A percentile compares a stretch with the other conserved stretches of the same genome.
These are phyloP conservation scores for Lolium perenne DNA, from an alignment of 176 grass and related monocot species.

Conservation along the genomic window DNA sequence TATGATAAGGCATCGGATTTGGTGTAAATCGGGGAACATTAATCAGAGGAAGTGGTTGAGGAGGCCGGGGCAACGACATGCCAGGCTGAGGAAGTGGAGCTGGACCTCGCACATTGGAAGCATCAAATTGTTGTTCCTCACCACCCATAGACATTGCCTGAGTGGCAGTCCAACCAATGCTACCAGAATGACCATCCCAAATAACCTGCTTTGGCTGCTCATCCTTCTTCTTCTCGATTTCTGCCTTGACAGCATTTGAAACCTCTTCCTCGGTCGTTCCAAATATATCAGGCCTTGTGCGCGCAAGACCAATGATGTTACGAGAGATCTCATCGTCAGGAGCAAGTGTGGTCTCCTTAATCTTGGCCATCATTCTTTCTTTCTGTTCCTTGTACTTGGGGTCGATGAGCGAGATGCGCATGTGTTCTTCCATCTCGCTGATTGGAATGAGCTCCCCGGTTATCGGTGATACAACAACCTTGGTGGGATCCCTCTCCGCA, in stretches of 20 bases:
- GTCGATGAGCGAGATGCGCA: constrained; percentile 97
- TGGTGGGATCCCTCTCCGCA: constrained; percentile 75
- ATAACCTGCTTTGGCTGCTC: constrained; percentile 96
- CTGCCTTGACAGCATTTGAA: constrained; percentile 92
- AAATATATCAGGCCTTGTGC: constrained; percentile 95
- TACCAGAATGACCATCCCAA: constrained; percentile 97
- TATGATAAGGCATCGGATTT: constrained; percentile 50
- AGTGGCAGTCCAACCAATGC: constrained; percentile 88
- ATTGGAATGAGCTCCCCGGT: constrained; percentile 94
- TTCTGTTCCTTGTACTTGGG: constrained; percentile 99
- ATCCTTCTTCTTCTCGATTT: constrained; percentile 98
- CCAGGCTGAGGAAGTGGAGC: constrained; percentile 68
- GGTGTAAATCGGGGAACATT: constrained; percentile 81
- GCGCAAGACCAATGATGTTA: constrained; percentile 96
- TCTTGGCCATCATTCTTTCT: constrained; percentile 97
- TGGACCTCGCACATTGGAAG: constrained; percentile 60
- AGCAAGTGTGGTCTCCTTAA: constrained; percentile 92
- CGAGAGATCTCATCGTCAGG: constrained; percentile 92
- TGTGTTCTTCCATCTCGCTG: constrained; percentile 98
- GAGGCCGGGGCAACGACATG: constrained; percentile 66
- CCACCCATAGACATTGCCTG: constrained; percentile 73
- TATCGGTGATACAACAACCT: constrained; percentile 94
- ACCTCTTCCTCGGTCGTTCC: constrained; percentile 97
- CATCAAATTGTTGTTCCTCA: constrained; percentile 74
- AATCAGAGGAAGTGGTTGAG: constrained; percentile 69